Conservation (phyloP, 306 rosid genomes). For the Prosopis cineraria region DNA sequence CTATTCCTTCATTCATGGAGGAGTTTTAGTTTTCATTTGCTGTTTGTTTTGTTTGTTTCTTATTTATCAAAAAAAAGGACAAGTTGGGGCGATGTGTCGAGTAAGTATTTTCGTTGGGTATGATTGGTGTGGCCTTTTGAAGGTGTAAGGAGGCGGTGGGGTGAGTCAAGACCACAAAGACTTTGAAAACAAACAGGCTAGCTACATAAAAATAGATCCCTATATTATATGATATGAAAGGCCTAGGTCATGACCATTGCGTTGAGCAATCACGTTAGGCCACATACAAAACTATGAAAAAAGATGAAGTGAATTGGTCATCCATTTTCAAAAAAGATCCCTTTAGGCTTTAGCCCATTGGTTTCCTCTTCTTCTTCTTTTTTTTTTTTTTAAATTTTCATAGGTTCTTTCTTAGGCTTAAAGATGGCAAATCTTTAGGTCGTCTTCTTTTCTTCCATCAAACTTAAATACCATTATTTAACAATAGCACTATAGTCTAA, state of each 20-base stretch:
- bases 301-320: slow-evolving; percentile 10
- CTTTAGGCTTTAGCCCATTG: slow-evolving; percentile 9
- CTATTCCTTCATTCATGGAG: too few species aligned
- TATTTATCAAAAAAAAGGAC: too few species aligned
- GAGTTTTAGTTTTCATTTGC: too few species aligned
- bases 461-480: not conserved
- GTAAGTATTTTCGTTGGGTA: not conserved
- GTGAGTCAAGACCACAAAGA: too few species aligned
- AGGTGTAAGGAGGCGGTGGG: not conserved
- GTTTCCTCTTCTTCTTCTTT: not conserved
- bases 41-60: too few species aligned
- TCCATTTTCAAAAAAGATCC: slow-evolving; percentile 21
- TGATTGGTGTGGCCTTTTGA: not conserved
- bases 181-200: not conserved
- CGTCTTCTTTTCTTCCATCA: not conserved
- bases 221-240: not conserved
- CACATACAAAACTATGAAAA: slow-evolving; percentile 13
- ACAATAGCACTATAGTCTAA: too few species aligned
- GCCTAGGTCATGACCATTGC: slow-evolving; percentile 7
- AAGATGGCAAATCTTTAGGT: not conserved
- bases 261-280: slow-evolving; percentile 37
- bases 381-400: not conserved
- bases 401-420: not conserved
- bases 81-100: too few species aligned
- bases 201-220: not conserved